Base-by-base conservation (phyloP, 1,139 yeast genomes). In the Hyphopichia pseudoburtonii region DNA sequence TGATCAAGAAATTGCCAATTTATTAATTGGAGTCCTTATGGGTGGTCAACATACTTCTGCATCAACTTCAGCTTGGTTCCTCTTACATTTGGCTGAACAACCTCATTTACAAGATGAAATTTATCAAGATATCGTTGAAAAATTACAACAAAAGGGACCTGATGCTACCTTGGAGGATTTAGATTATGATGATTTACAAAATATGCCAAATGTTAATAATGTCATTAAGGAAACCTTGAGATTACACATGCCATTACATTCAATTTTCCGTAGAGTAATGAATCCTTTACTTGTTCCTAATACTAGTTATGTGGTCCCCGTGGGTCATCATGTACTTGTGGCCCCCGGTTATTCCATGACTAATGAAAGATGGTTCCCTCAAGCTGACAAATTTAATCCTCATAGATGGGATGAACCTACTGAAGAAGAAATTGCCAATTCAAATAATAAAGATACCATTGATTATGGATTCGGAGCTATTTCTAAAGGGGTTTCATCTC, bases 21-120 rank as follows among this genome's bases (percentile, higher is more conserved):
- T 94, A 60, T 73, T 89, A 64, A 92, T 92, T 63, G 99, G 97
- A 60, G 82, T 94, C 39, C 76, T 94, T 46, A 92, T 92, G 99
- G 99, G 98, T 52, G 99, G 98, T 44, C 99, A 92, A 70, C 99
- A 92, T 64, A 94, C 99, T 22, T 86, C 96, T 50, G 95, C 97
- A 33, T 78, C 97, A 19, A 92, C 98, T 18, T 86, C 96, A 33
- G 86, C 97, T 19, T 92, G 98, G 98, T 81, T 81, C 55, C 72
- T 92, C 58, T 76, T 92, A 49, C 98, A 92, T 60, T 75, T 92
- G 48, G 97, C 90, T 48, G 94, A 84, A 54, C 72, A 78, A 49
- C 95, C 95, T 30, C 83, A 86, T 30, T 66, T 90, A 41, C 96
- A 88, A 68, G 86, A 90, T 43, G 84, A 82, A 55, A 63, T 92